Percentiles rank a stretch among this genome's conserved stretches.
These are phyloP conservation scores for Leishmania major DNA, from an alignment of 208 protist genomes.

Conservation along the genomic window DNA sequence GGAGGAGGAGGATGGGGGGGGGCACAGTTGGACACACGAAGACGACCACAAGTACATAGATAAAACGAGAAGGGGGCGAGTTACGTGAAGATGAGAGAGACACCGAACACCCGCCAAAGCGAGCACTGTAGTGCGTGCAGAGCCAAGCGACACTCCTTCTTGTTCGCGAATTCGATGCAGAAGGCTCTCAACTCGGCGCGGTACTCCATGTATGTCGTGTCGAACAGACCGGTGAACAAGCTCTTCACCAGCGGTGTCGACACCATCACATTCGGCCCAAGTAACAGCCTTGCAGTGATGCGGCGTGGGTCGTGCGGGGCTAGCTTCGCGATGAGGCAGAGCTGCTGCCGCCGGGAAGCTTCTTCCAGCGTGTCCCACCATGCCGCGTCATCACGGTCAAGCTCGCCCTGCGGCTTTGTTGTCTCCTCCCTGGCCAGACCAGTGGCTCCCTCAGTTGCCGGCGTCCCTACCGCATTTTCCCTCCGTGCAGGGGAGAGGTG, in stretches of 20 bases:
- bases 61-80: background rate
- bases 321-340: slow-evolving; percentile 26
- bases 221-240: slow-evolving; percentile 69
- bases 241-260: slow-evolving; percentile 62
- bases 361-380: slow-evolving; percentile 19
- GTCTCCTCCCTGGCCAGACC: no score
- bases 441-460: background rate
- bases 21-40: background rate
- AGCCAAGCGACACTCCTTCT: slow-evolving; percentile 38
- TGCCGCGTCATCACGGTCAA: background rate
- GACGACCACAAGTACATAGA: background rate
- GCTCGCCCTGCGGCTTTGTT: background rate
- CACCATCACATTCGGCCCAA: slow-evolving; percentile 65
- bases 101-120: slow-evolving; percentile 53
- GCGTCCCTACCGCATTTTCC: background rate
- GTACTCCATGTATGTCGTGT: slow-evolving; percentile 45
- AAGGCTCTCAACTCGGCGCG: slow-evolving; percentile 34
- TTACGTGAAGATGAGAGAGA: slow-evolving; percentile 31
- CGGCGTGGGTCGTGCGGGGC: slow-evolving; percentile 40
- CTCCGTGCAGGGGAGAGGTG: background rate
- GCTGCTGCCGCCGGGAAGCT: background rate
- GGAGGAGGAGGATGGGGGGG: no score
- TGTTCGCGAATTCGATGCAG: slow-evolving; percentile 44
- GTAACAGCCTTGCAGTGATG: slow-evolving; percentile 32
- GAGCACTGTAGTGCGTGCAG: slow-evolving; percentile 72